A percentile compares a stretch with the other conserved stretches of the same genome.
Conservation (phyloP, 768 basidiomycete genomes). For the Lactifluus pinguis region DNA sequence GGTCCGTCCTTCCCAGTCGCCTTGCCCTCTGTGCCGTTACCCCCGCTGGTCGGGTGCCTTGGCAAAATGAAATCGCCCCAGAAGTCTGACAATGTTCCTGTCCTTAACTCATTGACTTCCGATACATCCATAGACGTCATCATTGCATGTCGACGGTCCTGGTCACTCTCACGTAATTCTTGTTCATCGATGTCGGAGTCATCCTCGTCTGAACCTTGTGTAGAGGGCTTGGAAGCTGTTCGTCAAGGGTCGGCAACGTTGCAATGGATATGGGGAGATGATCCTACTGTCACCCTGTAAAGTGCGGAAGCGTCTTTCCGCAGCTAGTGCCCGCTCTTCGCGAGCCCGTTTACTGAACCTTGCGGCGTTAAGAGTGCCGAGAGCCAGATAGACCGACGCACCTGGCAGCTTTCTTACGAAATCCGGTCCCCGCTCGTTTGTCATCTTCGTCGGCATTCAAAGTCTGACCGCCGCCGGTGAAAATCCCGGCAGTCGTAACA, state of each 20-base stretch:
- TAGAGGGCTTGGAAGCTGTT: neutral
- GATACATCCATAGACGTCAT: conserved; percentile 37
- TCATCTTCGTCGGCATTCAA: conserved; percentile 34
- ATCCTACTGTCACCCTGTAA: conserved; percentile 32
- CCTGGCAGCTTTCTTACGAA: conserved; percentile 66
- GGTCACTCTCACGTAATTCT: conserved; percentile 30
- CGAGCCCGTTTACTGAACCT: conserved; percentile 60
- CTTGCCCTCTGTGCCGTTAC: neutral
- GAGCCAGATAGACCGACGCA: conserved; percentile 22
- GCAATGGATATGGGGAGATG: neutral
- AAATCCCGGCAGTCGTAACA: conserved; percentile 52
- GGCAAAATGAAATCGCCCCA: conserved; percentile 44
- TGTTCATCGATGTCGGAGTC: conserved; percentile 14
- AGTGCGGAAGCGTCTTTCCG: conserved; percentile 48
- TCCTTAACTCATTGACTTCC: conserved; percentile 36
- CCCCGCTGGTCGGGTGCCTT: conserved; percentile 3
- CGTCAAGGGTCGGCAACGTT: neutral
- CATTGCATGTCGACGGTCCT: conserved; percentile 43
- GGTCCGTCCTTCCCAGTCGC: neutral
- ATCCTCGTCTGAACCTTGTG: neutral
- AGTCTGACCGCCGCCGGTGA: conserved; percentile 46
- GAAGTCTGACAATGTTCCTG: conserved; percentile 35
- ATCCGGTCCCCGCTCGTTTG: conserved; percentile 47
- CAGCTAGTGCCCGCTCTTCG: conserved; percentile 71
- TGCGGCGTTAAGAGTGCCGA: neutral